phyloP scores from a whole-genome alignment of 495 filamentous ascomycete species.

The Aspergillus biplanus region DNA sequence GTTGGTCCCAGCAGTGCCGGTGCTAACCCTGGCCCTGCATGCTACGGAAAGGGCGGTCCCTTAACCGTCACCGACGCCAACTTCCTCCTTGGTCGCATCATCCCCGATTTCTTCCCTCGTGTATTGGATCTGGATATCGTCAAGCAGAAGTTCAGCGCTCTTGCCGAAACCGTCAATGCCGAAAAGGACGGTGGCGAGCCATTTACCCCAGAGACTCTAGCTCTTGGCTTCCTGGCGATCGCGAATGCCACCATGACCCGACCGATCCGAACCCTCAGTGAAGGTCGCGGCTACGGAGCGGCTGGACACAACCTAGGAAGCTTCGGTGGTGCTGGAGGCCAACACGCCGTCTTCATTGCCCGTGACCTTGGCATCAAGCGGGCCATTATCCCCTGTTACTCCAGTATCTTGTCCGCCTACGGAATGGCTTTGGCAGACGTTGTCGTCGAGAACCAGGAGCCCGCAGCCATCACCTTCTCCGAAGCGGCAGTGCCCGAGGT shows the following conservation, averaged over 20 bases:
- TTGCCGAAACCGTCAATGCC: slow-evolving; percentile 73
- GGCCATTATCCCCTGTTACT: slow-evolving; percentile 89
- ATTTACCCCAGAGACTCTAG: slow-evolving; percentile 76
- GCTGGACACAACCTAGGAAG: slow-evolving; percentile 86
- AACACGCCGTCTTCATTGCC: slow-evolving; percentile 96
- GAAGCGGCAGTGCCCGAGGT: slow-evolving; percentile 18
- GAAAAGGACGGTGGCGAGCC: slow-evolving; percentile 43
- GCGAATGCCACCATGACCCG: slow-evolving; percentile 96
- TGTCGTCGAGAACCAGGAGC: slow-evolving; percentile 89
- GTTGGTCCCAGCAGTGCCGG: slow-evolving; percentile 88
- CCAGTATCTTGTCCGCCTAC: slow-evolving; percentile 92
- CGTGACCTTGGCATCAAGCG: slow-evolving; percentile 84
- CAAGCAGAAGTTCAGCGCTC: slow-evolving; percentile 67
- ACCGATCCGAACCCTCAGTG: slow-evolving; percentile 89
- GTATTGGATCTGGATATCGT: slow-evolving; percentile 76
- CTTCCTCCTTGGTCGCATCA: slow-evolving; percentile 75
- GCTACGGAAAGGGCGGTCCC: slow-evolving; percentile 88
- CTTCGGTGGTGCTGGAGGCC: slow-evolving; percentile 94
- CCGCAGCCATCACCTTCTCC: slow-evolving; percentile 62
- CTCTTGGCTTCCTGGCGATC: slow-evolving; percentile 78
- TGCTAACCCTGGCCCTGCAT: slow-evolving; percentile 86
- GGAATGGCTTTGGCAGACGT: slow-evolving; percentile 97
- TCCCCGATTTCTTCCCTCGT: slow-evolving; percentile 84
- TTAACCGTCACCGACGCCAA: slow-evolving; percentile 92
- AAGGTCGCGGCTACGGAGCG: slow-evolving; percentile 91